phyloP scores from a whole-genome alignment of 495 filamentous ascomycete species.

The Lentithecium fluviatile region DNA sequence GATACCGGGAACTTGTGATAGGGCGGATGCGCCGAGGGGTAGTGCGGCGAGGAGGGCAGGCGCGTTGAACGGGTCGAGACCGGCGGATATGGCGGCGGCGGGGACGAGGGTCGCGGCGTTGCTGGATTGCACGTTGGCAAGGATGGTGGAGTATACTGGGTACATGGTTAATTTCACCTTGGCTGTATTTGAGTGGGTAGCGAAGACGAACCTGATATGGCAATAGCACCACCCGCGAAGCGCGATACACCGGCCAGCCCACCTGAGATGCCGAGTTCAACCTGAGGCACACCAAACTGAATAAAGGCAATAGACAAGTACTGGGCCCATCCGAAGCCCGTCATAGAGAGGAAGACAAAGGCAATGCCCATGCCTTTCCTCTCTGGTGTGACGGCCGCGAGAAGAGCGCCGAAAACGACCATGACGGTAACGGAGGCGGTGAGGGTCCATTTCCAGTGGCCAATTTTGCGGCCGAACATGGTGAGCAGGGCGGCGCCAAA shows the following conservation, averaged over 20 bases:
- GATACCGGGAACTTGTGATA: constrained; percentile 26
- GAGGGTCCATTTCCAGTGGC: constrained; percentile 41
- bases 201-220: constrained; percentile 18
- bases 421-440: constrained; percentile 37
- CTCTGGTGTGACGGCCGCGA: constrained; percentile 29
- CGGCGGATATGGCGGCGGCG: constrained; percentile 32
- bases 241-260: constrained; percentile 38
- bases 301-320: constrained; percentile 37
- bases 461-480: constrained; percentile 37
- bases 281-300: constrained; percentile 39
- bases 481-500: constrained; percentile 41
- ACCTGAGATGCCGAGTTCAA: constrained; percentile 40
- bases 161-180: too few species aligned
- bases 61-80: constrained; percentile 12
- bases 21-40: constrained; percentile 16
- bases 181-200: too few species aligned
- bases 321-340: constrained; percentile 36
- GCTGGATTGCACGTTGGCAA: constrained; percentile 17
- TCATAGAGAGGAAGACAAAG: constrained; percentile 30
- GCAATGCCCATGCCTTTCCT: constrained; percentile 34
- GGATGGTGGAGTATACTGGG: constrained; percentile 35
- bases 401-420: constrained; percentile 38
- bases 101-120: constrained; percentile 20
- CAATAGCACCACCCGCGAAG: constrained; percentile 42
- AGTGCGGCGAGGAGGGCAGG: constrained; percentile 22